Evolutionary conservation across 208 protist genomes (phyloP).

Genomic region (Leishmania amazonensis): DNA sequence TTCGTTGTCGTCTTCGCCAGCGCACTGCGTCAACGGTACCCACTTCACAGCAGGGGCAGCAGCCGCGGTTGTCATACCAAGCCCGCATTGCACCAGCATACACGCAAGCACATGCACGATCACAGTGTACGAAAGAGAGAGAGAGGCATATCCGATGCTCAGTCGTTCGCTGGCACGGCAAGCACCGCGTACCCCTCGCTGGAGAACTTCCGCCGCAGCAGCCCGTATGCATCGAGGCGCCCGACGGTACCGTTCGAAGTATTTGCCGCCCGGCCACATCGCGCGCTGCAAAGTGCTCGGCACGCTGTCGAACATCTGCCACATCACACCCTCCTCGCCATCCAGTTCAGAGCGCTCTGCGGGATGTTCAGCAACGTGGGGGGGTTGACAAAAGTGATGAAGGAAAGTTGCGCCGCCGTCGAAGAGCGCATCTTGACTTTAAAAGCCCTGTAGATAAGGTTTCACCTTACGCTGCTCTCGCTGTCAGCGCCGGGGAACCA

Average conservation of each 20-base stretch:
- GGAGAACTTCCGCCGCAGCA: conserved; percentile 30
- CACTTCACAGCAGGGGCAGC: neutral
- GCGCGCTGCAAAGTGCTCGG: conserved; percentile 28
- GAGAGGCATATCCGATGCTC: neutral
- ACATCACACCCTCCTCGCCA: conserved; percentile 56
- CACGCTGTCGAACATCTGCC: conserved; percentile 43
- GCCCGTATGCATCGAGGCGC: conserved; percentile 46
- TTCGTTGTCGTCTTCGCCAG: neutral
- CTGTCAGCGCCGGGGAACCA: conserved; percentile 22
- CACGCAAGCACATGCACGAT: neutral
- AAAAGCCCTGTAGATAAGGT: conserved; percentile 56
- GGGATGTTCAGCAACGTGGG: conserved; percentile 55
- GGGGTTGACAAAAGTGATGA: conserved; percentile 54
- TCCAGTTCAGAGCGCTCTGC: conserved; percentile 58
- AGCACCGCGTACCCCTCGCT: conserved; percentile 27
- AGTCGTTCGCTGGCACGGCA: conserved; percentile 38
- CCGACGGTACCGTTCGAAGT: conserved; percentile 46
- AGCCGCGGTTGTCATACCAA: neutral
- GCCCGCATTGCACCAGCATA: neutral
- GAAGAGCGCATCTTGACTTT: conserved; percentile 44
- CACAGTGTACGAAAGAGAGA: neutral
- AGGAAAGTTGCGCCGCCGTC: conserved; percentile 41
- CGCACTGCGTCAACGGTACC: neutral
- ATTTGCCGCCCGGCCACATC: conserved; percentile 41
- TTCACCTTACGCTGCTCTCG: conserved; percentile 36